A percentile compares a stretch with the other conserved stretches of the same genome.
Conservation (phyloP, 2,329 filamentous ascomycete genomes). For the Cucurbitaria berberidis region DNA sequence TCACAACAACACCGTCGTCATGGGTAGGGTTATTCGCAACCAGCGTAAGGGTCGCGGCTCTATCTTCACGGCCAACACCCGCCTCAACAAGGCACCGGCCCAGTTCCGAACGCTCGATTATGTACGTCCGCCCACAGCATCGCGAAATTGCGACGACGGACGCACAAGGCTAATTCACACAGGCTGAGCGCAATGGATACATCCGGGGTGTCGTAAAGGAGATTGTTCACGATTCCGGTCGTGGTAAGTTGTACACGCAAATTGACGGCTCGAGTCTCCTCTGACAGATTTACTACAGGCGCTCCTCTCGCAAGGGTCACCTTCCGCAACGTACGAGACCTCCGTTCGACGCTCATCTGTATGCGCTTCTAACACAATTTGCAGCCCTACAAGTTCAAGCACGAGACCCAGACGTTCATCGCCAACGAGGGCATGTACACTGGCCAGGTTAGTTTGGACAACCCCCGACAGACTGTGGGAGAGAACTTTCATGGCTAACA, state of each 20-base stretch:
- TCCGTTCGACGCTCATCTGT: conserved; percentile 3
- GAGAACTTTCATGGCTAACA: conserved; percentile 26
- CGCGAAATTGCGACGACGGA: conserved; percentile 21
- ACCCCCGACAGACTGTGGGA: not conserved
- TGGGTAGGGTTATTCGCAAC: conserved; percentile 77
- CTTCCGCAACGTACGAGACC: conserved; percentile 74
- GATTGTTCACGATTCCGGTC: conserved; percentile 98
- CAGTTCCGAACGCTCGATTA: conserved; percentile 98
- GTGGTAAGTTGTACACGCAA: conserved; percentile 66
- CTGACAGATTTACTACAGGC: conserved; percentile 36
- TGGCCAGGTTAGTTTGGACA: conserved; percentile 68
- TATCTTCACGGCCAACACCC: conserved; percentile 71
- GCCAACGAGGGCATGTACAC: conserved; percentile 99
- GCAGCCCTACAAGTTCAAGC: conserved; percentile 92
- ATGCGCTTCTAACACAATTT: conserved; percentile 24
- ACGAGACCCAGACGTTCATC: conserved; percentile 98
- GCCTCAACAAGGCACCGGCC: conserved; percentile 90
- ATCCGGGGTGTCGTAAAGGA: conserved; percentile 97
- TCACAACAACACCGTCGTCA: conserved; percentile 47
- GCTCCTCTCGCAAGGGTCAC: conserved; percentile 92
- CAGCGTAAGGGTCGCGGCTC: conserved; percentile 75
- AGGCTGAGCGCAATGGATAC: conserved; percentile 93
- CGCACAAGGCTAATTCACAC: conserved; percentile 47
- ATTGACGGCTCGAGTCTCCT: conserved; percentile 14
- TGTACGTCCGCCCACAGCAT: conserved; percentile 50